These are phyloP conservation scores for Pleurotus platypus DNA, from an alignment of 768 basidiomycete species.

Conservation along the genomic window DNA sequence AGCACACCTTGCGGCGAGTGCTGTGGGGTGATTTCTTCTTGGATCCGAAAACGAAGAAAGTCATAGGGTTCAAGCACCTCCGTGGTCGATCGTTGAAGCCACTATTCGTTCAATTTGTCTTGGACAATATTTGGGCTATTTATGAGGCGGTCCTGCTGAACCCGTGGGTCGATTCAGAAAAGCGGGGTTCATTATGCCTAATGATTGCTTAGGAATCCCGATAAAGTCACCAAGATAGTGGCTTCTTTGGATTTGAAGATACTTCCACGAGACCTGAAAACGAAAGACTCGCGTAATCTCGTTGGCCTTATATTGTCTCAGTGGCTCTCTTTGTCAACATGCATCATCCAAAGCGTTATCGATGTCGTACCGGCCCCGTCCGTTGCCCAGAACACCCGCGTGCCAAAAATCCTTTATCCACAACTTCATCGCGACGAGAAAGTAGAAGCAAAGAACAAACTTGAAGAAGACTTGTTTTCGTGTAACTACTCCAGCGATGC, in stretches of 20 bases:
- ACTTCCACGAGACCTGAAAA: slow-evolving; percentile 81
- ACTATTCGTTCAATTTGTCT: slow-evolving; percentile 93
- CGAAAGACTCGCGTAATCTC: slow-evolving; percentile 84
- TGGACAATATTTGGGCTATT: slow-evolving; percentile 97
- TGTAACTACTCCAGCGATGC: slow-evolving; percentile 59
- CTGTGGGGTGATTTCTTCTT: slow-evolving; percentile 98
- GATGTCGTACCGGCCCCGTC: slow-evolving; percentile 92
- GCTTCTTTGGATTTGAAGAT: slow-evolving; percentile 79
- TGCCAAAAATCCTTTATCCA: slow-evolving; percentile 92
- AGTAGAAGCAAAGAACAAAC: slow-evolving; percentile 63
- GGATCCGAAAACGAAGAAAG: slow-evolving; percentile 92
- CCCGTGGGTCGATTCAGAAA: slow-evolving; percentile 58
- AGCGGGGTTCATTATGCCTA: background rate
- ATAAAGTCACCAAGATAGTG: slow-evolving; percentile 88
- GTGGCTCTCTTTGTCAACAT: slow-evolving; percentile 93
- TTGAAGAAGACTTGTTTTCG: slow-evolving; percentile 80
- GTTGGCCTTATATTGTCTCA: slow-evolving; percentile 88
- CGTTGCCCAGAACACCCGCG: slow-evolving; percentile 73
- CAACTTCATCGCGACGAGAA: slow-evolving; percentile 56
- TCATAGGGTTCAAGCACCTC: slow-evolving; percentile 88
- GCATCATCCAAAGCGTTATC: slow-evolving; percentile 87
- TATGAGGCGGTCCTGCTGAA: slow-evolving; percentile 88
- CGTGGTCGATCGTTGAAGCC: slow-evolving; percentile 86
- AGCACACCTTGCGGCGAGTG: slow-evolving; percentile 77
- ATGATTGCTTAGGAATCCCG: slow-evolving; percentile 62